Evolutionary conservation across 2,329 filamentous ascomycete genomes (phyloP), one percentile per base, ranked within the genome.

Genomic region (Anthostomella pinea): DNA sequence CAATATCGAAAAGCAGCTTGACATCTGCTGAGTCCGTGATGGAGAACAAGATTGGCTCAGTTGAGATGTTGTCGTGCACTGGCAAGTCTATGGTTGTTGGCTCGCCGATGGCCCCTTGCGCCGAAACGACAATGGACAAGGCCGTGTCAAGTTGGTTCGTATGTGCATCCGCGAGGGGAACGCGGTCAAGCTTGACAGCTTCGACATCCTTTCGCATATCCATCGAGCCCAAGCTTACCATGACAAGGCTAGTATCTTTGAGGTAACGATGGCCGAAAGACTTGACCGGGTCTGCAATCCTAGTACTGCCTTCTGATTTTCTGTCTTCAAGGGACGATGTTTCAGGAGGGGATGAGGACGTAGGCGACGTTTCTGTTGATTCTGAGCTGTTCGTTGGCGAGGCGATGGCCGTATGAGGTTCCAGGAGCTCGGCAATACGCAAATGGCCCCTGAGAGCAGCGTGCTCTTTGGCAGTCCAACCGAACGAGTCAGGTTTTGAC

Each of bases 221-320:
- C 87, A 96, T 95, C 0, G 87, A 91, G 0, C 93, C 93, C 7
- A 98, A 69, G 54, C 88, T 96, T 52, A 98, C 90, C 31, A 97
- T 72, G 4, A 98, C 79, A 70, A 98, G 82, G 45, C 87, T 87
- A 54, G 95, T 83, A 33, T 94, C 80, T 13, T 81, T 94, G 33
- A 98, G 75, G 64, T 97, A 98, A 35, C 91, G 81, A 69, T 98
- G 93, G 38, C 93, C 93, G 62, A 97, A 98, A 1, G 88, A 87
- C 65, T 97, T 97, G 48, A 97, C 78, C 5, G 90, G 84, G 46
- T 96, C 88, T 3, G 81, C 69, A 6, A 73, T 66, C 33, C 80
- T 72, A 5, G 71, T 62, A 14, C 60, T 52, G 35, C 68, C 59
- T 52, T 75, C 67, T 31, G 79, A 82, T 21, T 69, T 72, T 32